These are phyloP conservation scores for Pestalotiopsis sp. DNA, from an alignment of 2,329 filamentous ascomycete genomes.

Conservation along the genomic window DNA sequence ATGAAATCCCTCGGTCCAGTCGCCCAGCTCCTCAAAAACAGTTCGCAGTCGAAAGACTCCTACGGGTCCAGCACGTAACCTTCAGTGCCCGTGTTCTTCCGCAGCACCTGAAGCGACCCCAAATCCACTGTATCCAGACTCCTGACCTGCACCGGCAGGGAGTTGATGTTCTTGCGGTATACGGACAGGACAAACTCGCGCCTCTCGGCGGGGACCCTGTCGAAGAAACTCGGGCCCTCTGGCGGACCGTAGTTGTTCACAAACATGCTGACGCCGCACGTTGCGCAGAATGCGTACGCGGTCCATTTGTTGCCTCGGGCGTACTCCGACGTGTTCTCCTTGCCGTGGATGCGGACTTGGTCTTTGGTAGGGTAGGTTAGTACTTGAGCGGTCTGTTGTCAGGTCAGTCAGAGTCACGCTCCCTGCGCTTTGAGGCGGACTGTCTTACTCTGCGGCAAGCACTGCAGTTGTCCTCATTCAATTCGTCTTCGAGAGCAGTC, in stretches of 20 bases:
- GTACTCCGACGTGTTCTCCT: constrained; percentile 30
- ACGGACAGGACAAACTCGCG: constrained; percentile 21
- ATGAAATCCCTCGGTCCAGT: no score
- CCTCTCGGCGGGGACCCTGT: constrained; percentile 26
- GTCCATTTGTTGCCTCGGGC: constrained; percentile 21
- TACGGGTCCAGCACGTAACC: constrained; percentile 23
- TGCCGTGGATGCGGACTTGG: constrained; percentile 28
- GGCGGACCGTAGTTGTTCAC: constrained; percentile 32
- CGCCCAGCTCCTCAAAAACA: no score
- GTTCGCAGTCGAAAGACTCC: neutral
- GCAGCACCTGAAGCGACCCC: constrained; percentile 15
- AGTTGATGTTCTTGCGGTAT: constrained; percentile 25
- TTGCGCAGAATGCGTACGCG: constrained; percentile 25
- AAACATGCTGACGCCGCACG: constrained; percentile 32
- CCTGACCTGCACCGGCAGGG: constrained; percentile 29
- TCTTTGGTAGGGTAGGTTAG: constrained; percentile 30
- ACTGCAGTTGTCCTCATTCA: neutral
- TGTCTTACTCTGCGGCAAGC: neutral
- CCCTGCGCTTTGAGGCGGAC: no score
- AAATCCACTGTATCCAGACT: constrained; percentile 23
- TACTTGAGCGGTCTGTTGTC: constrained; percentile 28
- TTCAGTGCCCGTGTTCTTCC: constrained; percentile 26
- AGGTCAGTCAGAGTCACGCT: neutral
- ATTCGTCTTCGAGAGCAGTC: neutral
- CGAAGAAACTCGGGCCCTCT: constrained; percentile 23